Conservation (phyloP, 768 basidiomycete genomes). For the Panus rudis region DNA sequence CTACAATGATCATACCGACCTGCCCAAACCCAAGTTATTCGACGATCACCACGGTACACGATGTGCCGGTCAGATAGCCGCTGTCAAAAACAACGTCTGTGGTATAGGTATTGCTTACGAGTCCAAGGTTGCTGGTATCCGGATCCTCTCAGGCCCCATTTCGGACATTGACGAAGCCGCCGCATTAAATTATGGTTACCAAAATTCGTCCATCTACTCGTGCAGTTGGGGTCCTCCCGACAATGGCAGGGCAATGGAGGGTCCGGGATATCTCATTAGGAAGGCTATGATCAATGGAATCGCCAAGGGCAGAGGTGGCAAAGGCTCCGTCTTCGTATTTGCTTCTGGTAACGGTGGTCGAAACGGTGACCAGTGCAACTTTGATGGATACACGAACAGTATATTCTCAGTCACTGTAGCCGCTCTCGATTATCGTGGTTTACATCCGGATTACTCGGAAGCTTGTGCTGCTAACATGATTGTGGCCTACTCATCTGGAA, state of each 20-base stretch:
- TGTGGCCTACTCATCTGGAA: slow-evolving; percentile 93
- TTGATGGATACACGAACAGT: slow-evolving; percentile 98
- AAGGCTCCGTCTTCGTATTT: slow-evolving; percentile 93
- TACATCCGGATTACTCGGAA: slow-evolving; percentile 97
- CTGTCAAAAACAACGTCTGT: slow-evolving; percentile 86
- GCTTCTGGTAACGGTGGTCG: slow-evolving; percentile 95
- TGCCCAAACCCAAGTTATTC: slow-evolving; percentile 80
- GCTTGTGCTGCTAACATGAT: slow-evolving; percentile 97
- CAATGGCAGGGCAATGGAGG: slow-evolving; percentile 92
- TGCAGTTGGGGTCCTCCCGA: slow-evolving; percentile 99
- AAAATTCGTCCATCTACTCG: slow-evolving; percentile 88
- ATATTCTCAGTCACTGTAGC: slow-evolving; percentile 95
- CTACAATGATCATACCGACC: slow-evolving; percentile 86
- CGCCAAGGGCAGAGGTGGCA: slow-evolving; percentile 80
- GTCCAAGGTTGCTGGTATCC: slow-evolving; percentile 87
- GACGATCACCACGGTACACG: slow-evolving; percentile 98
- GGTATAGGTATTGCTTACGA: slow-evolving; percentile 92
- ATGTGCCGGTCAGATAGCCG: slow-evolving; percentile 95
- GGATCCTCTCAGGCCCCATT: slow-evolving; percentile 92
- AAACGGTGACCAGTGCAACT: slow-evolving; percentile 94
- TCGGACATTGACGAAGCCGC: slow-evolving; percentile 94
- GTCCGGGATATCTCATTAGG: slow-evolving; percentile 81
- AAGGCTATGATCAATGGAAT: slow-evolving; percentile 94
- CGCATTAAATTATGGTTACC: slow-evolving; percentile 89
- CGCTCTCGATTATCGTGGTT: slow-evolving; percentile 87